Base-by-base conservation (phyloP, 257 asterid genomes). In the Vinca minor region DNA sequence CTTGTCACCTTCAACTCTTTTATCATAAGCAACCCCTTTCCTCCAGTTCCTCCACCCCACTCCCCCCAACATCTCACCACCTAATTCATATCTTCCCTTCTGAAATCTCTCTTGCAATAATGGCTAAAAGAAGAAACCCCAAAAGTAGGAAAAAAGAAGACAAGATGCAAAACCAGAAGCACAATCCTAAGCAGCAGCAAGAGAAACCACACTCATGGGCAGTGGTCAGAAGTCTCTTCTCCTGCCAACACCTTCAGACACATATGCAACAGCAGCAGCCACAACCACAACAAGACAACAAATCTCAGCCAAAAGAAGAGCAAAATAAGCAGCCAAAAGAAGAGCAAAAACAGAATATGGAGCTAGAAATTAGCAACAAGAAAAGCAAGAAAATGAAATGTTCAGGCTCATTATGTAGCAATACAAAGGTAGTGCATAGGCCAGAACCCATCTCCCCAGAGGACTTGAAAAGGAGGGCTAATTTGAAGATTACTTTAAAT, bases 191-290 rank as follows among this genome's bases (percentile, higher is more conserved):
- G 23, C 39, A 70, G 68, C 69, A 77, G 41, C 72, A 69, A 28
- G 78, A 76, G 34, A 80, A 83, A 66, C 85, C 88, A 20, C 95
- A 87, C 60, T 87, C 97, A 71, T 89, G 97, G 97, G 94, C 94
- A 7, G 84, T 88, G n/a, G 84, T 89, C 12, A 78, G 84, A 59
- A 87, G 82, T 82, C 89, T 89, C 69, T 87, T 89, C 87, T 82
- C 95, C 68, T 89, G 95, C 82, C 87, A 87, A 81, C 88, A 89
- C 74, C 82, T 85, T 44, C 92, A 89, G 32, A 76, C 81, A 49
- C 88, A 74, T 38, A 66, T 69, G 4, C 69, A 31, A 4, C 62
- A 64, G 14, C 66, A 74, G 6, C 41, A 57, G 8, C 52, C 17
- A 1, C 61, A 65, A 44, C 31, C 49, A 42, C 50, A 63, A 35